Evolutionary conservation across 2,329 filamentous ascomycete genomes (phyloP).

Genomic region (Elsinoe perseae): DNA sequence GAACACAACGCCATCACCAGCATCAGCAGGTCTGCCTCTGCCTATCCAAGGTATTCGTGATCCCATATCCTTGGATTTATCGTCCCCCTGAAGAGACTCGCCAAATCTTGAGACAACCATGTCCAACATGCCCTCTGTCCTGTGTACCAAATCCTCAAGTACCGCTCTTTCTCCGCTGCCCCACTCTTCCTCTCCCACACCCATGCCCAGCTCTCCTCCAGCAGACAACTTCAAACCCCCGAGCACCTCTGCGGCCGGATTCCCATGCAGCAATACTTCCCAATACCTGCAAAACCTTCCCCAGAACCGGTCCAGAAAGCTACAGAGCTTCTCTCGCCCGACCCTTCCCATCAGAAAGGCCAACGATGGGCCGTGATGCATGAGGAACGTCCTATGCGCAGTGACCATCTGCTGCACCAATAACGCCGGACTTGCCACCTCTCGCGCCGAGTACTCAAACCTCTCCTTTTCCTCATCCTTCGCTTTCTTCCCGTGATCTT

Average conservation of each 20-base stretch:
- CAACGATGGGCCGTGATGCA: constrained; percentile 77
- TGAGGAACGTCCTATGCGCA: constrained; percentile 74
- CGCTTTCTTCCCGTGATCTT: constrained; percentile 26
- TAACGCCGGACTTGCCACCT: constrained; percentile 74
- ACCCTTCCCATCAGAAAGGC: constrained; percentile 59
- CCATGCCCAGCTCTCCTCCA: constrained; percentile 84
- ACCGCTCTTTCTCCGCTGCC: constrained; percentile 92
- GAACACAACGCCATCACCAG: constrained; percentile 80
- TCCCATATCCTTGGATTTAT: constrained; percentile 22
- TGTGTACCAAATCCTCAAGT: constrained; percentile 72
- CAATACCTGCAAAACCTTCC: constrained; percentile 58
- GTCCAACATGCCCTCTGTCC: constrained; percentile 79
- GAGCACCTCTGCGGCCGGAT: constrained; percentile 71
- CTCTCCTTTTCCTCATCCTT: constrained; percentile 19
- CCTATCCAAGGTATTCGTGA: constrained; percentile 59
- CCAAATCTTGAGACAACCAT: constrained; percentile 83
- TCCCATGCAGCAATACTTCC: constrained; percentile 86
- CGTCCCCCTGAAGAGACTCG: constrained; percentile 36
- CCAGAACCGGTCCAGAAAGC: constrained; percentile 74
- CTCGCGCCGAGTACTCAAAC: constrained; percentile 75
- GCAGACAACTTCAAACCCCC: constrained; percentile 80
- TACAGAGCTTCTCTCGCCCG: constrained; percentile 61
- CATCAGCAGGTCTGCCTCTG: constrained; percentile 55
- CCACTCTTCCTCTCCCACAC: constrained; percentile 90
- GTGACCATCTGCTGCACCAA: constrained; percentile 73